Evolutionary conservation across 2,329 filamentous ascomycete species (phyloP).

Genomic region (Aureobasidium sp.): DNA sequence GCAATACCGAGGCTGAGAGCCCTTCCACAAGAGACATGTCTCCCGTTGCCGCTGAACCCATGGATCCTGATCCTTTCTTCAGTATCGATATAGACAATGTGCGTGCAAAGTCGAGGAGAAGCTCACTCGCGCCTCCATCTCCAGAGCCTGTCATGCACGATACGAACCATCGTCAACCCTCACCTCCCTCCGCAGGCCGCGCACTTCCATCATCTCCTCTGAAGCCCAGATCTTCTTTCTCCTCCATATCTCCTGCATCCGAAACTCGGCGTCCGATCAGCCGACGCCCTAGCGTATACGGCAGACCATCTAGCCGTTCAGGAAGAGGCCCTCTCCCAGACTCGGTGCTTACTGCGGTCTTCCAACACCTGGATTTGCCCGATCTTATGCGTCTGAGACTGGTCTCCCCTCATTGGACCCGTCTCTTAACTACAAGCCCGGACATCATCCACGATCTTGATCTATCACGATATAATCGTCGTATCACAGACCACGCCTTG

Average conservation of each 20-base stretch:
- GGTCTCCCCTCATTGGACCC: slow-evolving; percentile 76
- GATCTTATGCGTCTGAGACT: slow-evolving; percentile 69
- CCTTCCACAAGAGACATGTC: slow-evolving; percentile 5
- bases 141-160: slow-evolving; percentile 21
- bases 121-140: slow-evolving; percentile 56
- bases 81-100: slow-evolving; percentile 92
- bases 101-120: slow-evolving; percentile 55
- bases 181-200: slow-evolving; percentile 11
- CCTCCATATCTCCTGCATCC: slow-evolving; percentile 17
- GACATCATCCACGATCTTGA: slow-evolving; percentile 68
- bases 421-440: slow-evolving; percentile 63
- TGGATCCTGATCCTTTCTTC: slow-evolving; percentile 86
- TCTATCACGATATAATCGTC: slow-evolving; percentile 70
- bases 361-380: slow-evolving; percentile 66
- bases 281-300: slow-evolving; percentile 41
- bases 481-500: slow-evolving; percentile 69
- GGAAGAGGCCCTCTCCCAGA: slow-evolving; percentile 62
- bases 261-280: slow-evolving; percentile 18
- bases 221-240: slow-evolving; percentile 12
- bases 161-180: slow-evolving; percentile 8
- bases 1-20: slow-evolving; percentile 26
- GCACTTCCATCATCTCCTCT: slow-evolving; percentile 11
- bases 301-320: slow-evolving; percentile 44
- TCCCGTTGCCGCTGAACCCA: slow-evolving; percentile 52
- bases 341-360: slow-evolving; percentile 60